A percentile compares a stretch with the other conserved stretches of the same genome.
Conservation (phyloP, 352 stramenopile species). For the Globisporangium yorkense region DNA sequence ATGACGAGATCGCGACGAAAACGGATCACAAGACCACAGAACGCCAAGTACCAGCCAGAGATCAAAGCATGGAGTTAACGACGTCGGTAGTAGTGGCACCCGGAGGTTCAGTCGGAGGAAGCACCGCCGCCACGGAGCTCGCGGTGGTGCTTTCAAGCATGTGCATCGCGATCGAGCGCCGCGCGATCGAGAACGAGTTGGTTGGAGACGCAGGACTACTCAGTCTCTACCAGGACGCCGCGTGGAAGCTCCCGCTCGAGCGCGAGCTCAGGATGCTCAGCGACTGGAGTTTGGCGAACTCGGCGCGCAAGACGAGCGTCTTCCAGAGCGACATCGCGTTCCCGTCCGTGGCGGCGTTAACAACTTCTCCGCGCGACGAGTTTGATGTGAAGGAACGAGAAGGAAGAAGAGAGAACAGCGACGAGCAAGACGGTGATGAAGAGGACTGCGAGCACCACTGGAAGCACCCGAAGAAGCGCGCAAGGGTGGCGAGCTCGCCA, state of each 20-base stretch:
- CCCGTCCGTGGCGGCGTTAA: neutral
- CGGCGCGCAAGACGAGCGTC: neutral
- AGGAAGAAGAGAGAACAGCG: no score
- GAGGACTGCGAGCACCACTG: neutral
- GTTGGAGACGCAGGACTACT: neutral
- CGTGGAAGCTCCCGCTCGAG: slow-evolving; percentile 9
- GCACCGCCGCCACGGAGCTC: neutral
- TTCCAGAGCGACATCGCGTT: slow-evolving; percentile 6
- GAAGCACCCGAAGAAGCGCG: slow-evolving; percentile 1
- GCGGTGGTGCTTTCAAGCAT: slow-evolving; percentile 7
- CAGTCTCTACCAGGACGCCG: neutral
- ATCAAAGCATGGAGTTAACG: no score
- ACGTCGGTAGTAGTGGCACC: neutral
- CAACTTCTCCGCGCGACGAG: neutral
- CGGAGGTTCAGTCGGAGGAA: neutral
- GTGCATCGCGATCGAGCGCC: slow-evolving; percentile 5
- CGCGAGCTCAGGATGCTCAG: slow-evolving; percentile 1
- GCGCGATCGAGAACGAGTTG: neutral
- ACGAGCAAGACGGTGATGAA: neutral
- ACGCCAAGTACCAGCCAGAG: no score
- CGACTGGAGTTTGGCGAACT: slow-evolving; percentile 10
- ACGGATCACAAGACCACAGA: no score
- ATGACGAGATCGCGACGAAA: no score
- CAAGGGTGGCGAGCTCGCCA: neutral
- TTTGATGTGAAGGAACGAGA: no score